Evolutionary conservation across 2,329 filamentous ascomycete genomes (phyloP).

Genomic region (Blumeriella jaapii): DNA sequence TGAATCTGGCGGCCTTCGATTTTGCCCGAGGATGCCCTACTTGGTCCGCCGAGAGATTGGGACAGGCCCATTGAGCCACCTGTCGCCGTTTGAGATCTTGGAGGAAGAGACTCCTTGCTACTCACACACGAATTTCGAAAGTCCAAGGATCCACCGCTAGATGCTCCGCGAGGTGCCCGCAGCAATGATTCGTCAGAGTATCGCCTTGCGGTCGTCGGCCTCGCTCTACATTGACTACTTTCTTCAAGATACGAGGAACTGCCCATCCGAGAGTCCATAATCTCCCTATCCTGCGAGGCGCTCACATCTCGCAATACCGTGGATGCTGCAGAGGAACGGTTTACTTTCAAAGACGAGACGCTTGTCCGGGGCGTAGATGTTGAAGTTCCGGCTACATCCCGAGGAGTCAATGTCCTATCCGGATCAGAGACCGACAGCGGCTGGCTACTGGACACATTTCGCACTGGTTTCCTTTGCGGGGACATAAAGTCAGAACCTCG

Average conservation of each 20-base stretch:
- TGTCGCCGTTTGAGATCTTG: background rate
- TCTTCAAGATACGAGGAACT: background rate
- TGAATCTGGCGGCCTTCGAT: background rate
- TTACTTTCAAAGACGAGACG: conserved; percentile 17
- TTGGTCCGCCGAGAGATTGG: background rate
- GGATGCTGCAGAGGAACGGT: conserved; percentile 13
- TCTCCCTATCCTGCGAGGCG: conserved; percentile 5
- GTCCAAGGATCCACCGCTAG: background rate
- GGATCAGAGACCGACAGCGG: conserved; percentile 11
- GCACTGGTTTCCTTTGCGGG: conserved; percentile 1
- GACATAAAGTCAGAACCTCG: conserved; percentile 16
- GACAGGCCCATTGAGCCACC: background rate
- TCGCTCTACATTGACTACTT: background rate
- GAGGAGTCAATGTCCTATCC: conserved; percentile 13
- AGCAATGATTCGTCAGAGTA: background rate
- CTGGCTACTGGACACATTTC: conserved; percentile 6
- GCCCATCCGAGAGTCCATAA: background rate
- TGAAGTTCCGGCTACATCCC: conserved; percentile 6
- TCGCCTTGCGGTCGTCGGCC: background rate
- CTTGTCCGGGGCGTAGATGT: conserved; percentile 19
- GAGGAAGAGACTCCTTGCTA: background rate
- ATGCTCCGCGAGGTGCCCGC: background rate
- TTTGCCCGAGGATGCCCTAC: background rate
- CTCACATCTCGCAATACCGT: background rate
- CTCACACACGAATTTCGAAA: background rate